Percentiles rank a stretch among this genome's conserved stretches.
Evolutionary conservation across 176 grass and related monocot genomes (phyloP).

Genomic region (Urochloa ruziziensis): DNA sequence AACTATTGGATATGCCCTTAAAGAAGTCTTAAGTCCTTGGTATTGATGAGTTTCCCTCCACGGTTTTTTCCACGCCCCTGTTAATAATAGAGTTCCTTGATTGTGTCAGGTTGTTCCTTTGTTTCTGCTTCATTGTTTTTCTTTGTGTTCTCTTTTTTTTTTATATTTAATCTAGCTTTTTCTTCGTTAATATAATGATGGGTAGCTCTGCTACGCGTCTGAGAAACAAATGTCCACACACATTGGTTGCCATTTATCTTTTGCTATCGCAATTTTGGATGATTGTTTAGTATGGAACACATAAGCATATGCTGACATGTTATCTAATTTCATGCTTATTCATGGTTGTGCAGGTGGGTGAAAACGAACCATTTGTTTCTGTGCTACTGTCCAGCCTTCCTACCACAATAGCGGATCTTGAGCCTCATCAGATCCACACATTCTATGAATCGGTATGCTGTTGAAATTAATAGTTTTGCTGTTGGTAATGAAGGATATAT

Average conservation of each 20-base stretch:
- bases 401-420: slow-evolving; percentile 85
- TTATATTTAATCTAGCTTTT: no score
- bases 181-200: neutral
- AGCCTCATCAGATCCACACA: slow-evolving; percentile 96
- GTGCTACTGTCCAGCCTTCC: slow-evolving; percentile 70
- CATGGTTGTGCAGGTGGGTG: slow-evolving; percentile 67
- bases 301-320: neutral
- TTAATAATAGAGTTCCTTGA: neutral
- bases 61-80: neutral
- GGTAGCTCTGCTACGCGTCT: neutral
- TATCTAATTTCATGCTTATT: slow-evolving; percentile 4
- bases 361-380: slow-evolving; percentile 97
- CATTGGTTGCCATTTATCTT: neutral
- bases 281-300: neutral
- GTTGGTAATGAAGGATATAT: neutral
- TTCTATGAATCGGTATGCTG: slow-evolving; percentile 96
- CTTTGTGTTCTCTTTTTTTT: no score
- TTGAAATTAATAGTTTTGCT: neutral
- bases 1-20: neutral
- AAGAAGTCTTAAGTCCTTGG: neutral
- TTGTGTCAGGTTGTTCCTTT: neutral
- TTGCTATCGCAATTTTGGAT: neutral
- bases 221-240: neutral
- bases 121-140: no score
- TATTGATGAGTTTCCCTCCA: neutral